Evolutionary conservation across 2,329 filamentous ascomycete species (phyloP).

Genomic region (Salinomyces thailandicus): DNA sequence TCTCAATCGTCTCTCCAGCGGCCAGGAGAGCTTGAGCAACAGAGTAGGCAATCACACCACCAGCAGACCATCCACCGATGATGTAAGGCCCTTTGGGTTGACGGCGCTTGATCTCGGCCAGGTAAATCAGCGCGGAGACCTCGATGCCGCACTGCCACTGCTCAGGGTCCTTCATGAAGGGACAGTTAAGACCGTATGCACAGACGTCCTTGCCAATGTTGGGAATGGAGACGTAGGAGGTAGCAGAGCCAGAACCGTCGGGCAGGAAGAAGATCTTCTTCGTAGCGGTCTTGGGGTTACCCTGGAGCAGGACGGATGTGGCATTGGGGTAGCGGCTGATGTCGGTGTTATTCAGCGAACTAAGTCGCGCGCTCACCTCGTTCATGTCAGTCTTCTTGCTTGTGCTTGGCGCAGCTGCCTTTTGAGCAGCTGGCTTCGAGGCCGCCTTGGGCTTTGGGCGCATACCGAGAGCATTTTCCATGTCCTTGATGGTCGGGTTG

Average conservation of each 20-base stretch:
- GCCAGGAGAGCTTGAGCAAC: slow-evolving; percentile 40
- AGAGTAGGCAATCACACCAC: slow-evolving; percentile 46
- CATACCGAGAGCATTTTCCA: slow-evolving; percentile 54
- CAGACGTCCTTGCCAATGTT: slow-evolving; percentile 42
- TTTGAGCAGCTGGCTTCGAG: slow-evolving; percentile 17
- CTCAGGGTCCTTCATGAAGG: slow-evolving; percentile 59
- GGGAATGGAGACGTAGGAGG: slow-evolving; percentile 55
- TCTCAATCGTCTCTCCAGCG: slow-evolving; percentile 39
- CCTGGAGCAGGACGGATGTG: slow-evolving; percentile 47
- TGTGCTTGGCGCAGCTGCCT: slow-evolving; percentile 17
- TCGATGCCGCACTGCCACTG: slow-evolving; percentile 56
- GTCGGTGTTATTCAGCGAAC: slow-evolving; percentile 28
- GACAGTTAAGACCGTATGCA: slow-evolving; percentile 53
- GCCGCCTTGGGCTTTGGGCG: slow-evolving; percentile 32
- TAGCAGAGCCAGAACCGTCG: slow-evolving; percentile 49
- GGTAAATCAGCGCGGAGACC: slow-evolving; percentile 54
- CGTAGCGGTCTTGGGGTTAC: slow-evolving; percentile 45
- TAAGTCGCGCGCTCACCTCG: slow-evolving; percentile 40
- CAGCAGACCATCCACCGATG: slow-evolving; percentile 46
- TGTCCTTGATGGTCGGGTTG: slow-evolving; percentile 53
- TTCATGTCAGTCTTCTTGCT: slow-evolving; percentile 30
- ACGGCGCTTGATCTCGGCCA: slow-evolving; percentile 59
- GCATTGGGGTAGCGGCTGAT: slow-evolving; percentile 37
- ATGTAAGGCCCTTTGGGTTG: slow-evolving; percentile 54
- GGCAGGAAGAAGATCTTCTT: slow-evolving; percentile 45